Evolutionary conservation across 1,284 basidiomycete genomes (phyloP), one percentile per base, ranked within the genome.

Genomic region (Exobasidium cylindrosporum): DNA sequence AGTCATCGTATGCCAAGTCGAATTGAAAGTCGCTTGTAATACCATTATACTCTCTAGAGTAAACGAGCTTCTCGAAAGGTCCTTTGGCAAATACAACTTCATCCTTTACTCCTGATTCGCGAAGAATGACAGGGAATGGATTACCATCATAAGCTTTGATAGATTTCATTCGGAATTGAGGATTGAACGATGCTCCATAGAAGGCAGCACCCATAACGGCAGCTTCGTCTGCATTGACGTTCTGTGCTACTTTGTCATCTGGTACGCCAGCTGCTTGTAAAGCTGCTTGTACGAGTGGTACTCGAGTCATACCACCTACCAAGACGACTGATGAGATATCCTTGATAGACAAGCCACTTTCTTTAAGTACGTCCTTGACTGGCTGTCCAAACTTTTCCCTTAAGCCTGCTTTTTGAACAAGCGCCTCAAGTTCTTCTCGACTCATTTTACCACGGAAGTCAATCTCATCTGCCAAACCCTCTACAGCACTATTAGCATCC

Each of bases 181-280:
- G 85, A 73, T 89, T 92, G 54, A 94, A 85, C 31, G 86, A 86
- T 2, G 96, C 96, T 24, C 93, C 96, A 70, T 96, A 89, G 59
- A 97, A 87, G 1, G 91, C 96, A 3, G 95, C 94, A 24, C 68
- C 93, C 57, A 98, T 86, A 14, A 97, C 95, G 11, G 90, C 90
- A 0, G 93, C 92, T 83, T 99, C 95, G 79, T 98, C 96, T 0
- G 95, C 89, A 78, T 99, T 98, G 60, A 99, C 91, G 72, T 97
- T 97, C 74, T 89, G 85, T 31, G 77, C 76, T 11, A 78, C 56
- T 63, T 76, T 74, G 43, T 61, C 61, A 29, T 77, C 72, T 0
- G 77, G 77, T 13, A 79, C 70, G 29, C 76, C 76, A 0, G 70
- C 72, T n/a, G 66, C 63, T 14, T 65, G 63, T 46, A 79, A 62